Conservation (phyloP, 345 rosid genomes). For the Pistacia atlantica region DNA sequence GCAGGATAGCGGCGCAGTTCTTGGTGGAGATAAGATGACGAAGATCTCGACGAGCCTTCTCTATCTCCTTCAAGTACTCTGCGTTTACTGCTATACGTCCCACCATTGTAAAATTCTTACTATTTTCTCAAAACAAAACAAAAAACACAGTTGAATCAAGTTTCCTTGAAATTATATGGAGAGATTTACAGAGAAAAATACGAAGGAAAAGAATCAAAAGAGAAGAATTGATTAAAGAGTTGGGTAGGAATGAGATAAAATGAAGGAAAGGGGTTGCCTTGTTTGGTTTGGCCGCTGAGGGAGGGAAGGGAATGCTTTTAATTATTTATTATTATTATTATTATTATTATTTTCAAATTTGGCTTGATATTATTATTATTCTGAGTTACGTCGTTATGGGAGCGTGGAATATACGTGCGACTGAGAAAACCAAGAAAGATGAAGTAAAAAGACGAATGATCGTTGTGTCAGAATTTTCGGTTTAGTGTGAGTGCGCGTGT, state of each 20-base stretch:
- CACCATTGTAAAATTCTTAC: constrained; percentile 31
- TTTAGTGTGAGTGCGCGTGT: background rate
- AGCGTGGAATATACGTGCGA: background rate
- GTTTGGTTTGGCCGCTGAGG: background rate
- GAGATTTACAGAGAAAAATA: background rate
- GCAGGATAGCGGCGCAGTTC: constrained; percentile 83
- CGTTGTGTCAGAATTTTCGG: background rate
- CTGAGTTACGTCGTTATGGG: background rate
- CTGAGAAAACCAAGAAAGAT: background rate
- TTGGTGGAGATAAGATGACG: constrained; percentile 69
- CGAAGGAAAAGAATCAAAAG: background rate
- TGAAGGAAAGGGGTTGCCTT: constrained; percentile 20
- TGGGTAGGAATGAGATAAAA: background rate
- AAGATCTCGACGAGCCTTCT: constrained; percentile 72
- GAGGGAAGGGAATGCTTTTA: constrained; percentile 14
- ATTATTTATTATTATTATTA: no score
- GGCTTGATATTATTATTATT: background rate
- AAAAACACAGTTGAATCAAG: background rate
- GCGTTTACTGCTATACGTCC: constrained; percentile 32
- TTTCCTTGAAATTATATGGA: background rate
- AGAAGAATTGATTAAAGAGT: constrained; percentile 4
- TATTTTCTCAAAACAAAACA: background rate
- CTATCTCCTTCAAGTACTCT: constrained; percentile 67
- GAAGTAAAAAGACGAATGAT: background rate
- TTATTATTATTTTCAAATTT: no score